phyloP scores from a whole-genome alignment of 257 asterid genomes.

The Vinca minor region DNA sequence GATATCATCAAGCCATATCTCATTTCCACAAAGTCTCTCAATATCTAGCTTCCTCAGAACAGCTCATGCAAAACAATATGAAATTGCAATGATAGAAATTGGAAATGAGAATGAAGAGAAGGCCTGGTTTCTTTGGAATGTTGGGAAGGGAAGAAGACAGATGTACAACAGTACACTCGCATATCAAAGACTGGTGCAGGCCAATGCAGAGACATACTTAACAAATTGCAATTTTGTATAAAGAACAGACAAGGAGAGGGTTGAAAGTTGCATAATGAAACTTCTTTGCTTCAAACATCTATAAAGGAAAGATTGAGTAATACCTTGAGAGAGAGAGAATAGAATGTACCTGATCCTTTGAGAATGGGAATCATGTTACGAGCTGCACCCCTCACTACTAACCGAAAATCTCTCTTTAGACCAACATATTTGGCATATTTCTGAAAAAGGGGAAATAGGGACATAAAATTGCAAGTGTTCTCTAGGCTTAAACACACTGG shows the following conservation, averaged over 20 bases:
- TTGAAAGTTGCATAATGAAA: neutral
- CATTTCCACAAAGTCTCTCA: too few species aligned
- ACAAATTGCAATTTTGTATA: neutral
- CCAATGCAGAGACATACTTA: neutral
- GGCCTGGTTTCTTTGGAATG: neutral
- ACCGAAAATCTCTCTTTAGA: constrained; percentile 88
- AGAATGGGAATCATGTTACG: constrained; percentile 87
- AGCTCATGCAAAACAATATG: neutral
- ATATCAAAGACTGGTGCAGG: neutral
- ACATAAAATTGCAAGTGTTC: neutral
- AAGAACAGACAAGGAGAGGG: neutral
- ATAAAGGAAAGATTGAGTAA: too few species aligned
- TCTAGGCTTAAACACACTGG: neutral
- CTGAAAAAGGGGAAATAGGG: constrained; percentile 42
- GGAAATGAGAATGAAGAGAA: neutral
- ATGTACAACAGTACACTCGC: neutral
- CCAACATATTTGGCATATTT: constrained; percentile 91
- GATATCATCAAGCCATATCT: too few species aligned
- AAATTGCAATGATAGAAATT: neutral
- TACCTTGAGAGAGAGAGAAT: neutral
- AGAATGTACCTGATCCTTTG: constrained; percentile 74
- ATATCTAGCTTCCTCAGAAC: too few species aligned
- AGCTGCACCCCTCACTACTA: constrained; percentile 96
- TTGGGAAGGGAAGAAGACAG: neutral
- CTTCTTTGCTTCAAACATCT: neutral